Evolutionary conservation across 78 protist genomes (phyloP).

Genomic region (Dictyostelium firmibasis): DNA sequence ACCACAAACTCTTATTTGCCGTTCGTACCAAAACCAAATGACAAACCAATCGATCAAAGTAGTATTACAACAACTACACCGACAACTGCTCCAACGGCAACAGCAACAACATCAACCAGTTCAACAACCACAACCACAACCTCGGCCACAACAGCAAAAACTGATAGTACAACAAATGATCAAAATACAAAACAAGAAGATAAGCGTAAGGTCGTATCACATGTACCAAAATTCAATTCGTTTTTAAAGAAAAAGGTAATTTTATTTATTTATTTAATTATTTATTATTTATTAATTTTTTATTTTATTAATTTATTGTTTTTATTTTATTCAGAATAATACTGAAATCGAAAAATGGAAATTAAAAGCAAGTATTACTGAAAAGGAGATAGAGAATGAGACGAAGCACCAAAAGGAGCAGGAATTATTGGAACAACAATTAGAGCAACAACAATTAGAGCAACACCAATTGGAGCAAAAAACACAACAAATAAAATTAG

Average conservation of each 20-base stretch:
- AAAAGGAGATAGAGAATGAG: background rate
- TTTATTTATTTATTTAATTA: background rate
- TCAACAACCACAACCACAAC: background rate
- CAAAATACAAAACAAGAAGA: background rate
- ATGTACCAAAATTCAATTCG: background rate
- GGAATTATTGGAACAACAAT: background rate
- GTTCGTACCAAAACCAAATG: background rate
- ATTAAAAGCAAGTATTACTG: conserved; percentile 31
- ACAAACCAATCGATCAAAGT: background rate
- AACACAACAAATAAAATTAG: background rate
- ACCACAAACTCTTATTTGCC: conserved; percentile 25
- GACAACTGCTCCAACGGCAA: background rate
- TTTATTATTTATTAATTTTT: background rate
- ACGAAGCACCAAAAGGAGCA: background rate
- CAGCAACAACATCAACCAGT: background rate
- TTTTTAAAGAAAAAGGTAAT: conserved; percentile 1
- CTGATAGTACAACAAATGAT: background rate
- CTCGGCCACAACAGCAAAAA: background rate
- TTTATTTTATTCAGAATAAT: conserved; percentile 16
- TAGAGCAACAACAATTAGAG: background rate
- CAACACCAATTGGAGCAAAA: background rate
- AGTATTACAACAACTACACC: background rate
- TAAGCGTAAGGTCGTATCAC: background rate
- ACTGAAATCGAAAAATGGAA: conserved; percentile 68
- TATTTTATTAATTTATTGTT: background rate